These are phyloP conservation scores for Claviceps sp. DNA, from an alignment of 2,329 filamentous ascomycete genomes.

Conservation along the genomic window DNA sequence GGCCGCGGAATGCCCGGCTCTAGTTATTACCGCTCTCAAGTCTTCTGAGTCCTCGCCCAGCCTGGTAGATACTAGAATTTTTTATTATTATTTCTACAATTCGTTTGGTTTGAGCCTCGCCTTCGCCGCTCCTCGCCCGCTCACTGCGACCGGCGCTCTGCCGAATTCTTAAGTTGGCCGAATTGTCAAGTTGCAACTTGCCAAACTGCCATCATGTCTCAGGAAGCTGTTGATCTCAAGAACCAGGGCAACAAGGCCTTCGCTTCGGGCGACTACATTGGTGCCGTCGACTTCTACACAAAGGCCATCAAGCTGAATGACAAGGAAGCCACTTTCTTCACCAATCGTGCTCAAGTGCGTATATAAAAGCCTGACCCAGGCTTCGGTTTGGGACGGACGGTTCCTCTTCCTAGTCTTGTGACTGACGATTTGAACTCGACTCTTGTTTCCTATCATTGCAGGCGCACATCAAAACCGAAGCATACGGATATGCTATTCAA, in stretches of 20 bases:
- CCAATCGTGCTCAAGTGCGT: slow-evolving; percentile 84
- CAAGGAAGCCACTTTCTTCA: slow-evolving; percentile 78
- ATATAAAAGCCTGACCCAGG: slow-evolving; percentile 2
- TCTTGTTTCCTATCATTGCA: slow-evolving; percentile 21
- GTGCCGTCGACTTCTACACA: slow-evolving; percentile 70
- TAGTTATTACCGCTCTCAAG: not conserved
- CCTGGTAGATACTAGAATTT: not conserved
- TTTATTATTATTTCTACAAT: not conserved
- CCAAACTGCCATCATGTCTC: slow-evolving; percentile 23
- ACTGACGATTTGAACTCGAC: slow-evolving; percentile 23
- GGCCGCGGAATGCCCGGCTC: not conserved
- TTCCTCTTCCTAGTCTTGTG: slow-evolving; percentile 23
- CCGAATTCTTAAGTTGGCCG: not conserved
- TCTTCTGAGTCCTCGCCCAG: not conserved
- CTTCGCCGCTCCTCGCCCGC: not conserved
- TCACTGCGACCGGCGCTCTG: slow-evolving; percentile 1
- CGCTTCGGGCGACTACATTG: slow-evolving; percentile 70
- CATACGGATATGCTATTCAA: slow-evolving; percentile 82
- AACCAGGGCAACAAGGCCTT: slow-evolving; percentile 93
- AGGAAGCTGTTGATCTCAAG: slow-evolving; percentile 74
- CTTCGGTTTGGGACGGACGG: slow-evolving; percentile 6
- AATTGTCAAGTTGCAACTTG: not conserved
- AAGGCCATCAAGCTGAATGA: slow-evolving; percentile 78
- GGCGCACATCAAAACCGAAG: slow-evolving; percentile 91
- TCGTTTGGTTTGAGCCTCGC: not conserved